A percentile compares a stretch with the other conserved stretches of the same genome.
Conservation (phyloP, 2,329 filamentous ascomycete genomes). For the Calonectria pseudoturangicola region DNA sequence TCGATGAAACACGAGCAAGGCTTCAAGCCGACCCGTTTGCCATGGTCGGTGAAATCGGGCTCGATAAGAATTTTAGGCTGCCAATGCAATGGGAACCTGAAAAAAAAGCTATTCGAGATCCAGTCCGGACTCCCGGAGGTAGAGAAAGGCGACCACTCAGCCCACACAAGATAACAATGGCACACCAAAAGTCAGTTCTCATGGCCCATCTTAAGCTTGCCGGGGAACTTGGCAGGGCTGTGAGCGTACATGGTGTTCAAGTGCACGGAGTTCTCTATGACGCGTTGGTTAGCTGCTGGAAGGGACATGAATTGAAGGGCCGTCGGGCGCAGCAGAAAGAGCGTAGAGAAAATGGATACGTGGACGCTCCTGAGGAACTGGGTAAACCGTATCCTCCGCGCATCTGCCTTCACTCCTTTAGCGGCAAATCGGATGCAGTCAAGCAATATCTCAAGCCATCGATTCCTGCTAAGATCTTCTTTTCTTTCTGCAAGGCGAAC, state of each 20-base stretch:
- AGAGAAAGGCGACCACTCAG: constrained; percentile 80
- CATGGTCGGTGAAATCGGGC: constrained; percentile 83
- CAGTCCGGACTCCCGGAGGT: constrained; percentile 76
- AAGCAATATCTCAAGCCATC: constrained; percentile 83
- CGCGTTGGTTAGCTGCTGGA: constrained; percentile 75
- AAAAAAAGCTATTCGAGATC: constrained; percentile 44
- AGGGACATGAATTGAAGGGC: constrained; percentile 77
- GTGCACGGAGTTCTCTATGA: constrained; percentile 82
- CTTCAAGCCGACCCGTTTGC: constrained; percentile 75
- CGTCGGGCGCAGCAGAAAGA: constrained; percentile 64
- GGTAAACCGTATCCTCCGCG: constrained; percentile 80
- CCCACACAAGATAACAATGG: constrained; percentile 77
- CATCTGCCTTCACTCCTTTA: constrained; percentile 93
- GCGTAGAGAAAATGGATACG: constrained; percentile 36
- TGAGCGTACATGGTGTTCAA: constrained; percentile 82
- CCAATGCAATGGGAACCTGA: constrained; percentile 73
- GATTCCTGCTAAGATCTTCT: constrained; percentile 85
- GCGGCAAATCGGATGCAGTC: constrained; percentile 82
- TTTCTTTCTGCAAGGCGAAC: constrained; percentile 88
- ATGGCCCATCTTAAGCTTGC: constrained; percentile 80
- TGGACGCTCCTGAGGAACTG: constrained; percentile 55
- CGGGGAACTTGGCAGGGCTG: constrained; percentile 77
- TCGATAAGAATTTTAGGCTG: constrained; percentile 83
- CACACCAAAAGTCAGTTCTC: constrained; percentile 79
- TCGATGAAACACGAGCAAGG: constrained; percentile 71